A percentile compares a stretch with the other conserved stretches of the same genome.
Conservation (phyloP, 495 filamentous ascomycete species). For the Gamarada debralockiae region DNA sequence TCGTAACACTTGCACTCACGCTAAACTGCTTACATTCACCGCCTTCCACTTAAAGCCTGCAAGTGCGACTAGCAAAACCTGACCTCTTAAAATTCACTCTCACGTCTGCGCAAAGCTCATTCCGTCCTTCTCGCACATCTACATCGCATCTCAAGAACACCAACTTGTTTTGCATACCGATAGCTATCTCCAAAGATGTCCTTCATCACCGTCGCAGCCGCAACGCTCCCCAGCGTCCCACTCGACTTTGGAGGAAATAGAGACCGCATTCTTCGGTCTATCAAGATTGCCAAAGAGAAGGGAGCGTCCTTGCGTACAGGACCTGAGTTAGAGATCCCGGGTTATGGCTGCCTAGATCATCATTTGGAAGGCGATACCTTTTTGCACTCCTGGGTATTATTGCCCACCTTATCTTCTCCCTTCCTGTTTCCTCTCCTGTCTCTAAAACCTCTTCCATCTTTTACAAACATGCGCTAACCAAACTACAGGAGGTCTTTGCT, state of each 20-base stretch:
- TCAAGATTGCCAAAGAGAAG: conserved; percentile 14
- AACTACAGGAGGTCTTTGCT: conserved; percentile 64
- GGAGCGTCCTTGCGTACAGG: conserved; percentile 59
- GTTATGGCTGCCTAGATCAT: conserved; percentile 73
- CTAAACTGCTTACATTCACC: no score
- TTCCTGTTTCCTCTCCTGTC: not conserved
- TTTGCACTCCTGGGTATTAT: conserved; percentile 16
- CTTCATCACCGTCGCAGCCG: conserved; percentile 18
- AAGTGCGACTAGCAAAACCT: no score
- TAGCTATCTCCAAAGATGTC: no score
- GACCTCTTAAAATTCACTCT: no score
- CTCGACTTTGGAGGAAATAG: conserved; percentile 78
- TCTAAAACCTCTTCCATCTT: not conserved
- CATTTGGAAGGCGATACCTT: conserved; percentile 45
- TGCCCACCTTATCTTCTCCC: conserved; percentile 20
- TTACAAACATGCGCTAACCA: not conserved
- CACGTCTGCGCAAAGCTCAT: no score
- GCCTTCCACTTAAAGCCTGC: no score
- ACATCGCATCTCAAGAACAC: no score
- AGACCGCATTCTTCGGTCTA: conserved; percentile 61
- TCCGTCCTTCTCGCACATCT: no score
- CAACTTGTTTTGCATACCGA: no score
- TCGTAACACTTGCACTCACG: no score
- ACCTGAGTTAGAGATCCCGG: conserved; percentile 49
- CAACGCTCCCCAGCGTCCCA: conserved; percentile 15